A percentile compares a stretch with the other conserved stretches of the same genome.
These are phyloP conservation scores for Talaromyces sp. DNA, from an alignment of 2,329 filamentous ascomycete species.

Conservation along the genomic window DNA sequence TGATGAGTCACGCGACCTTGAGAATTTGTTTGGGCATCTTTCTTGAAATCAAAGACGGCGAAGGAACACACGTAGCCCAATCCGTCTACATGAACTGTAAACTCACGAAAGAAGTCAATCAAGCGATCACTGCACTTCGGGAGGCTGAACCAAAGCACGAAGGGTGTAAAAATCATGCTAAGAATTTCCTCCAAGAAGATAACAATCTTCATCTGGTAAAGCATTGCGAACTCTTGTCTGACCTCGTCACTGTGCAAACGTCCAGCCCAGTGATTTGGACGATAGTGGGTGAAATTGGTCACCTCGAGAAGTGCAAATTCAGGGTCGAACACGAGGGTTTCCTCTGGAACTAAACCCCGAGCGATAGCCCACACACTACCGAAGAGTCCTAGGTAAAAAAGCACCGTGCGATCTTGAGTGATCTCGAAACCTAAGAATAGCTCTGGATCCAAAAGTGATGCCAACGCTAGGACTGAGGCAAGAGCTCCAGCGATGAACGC, in stretches of 20 bases:
- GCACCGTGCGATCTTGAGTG: slow-evolving; percentile 75
- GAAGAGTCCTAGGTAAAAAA: slow-evolving; percentile 85
- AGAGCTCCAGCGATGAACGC: slow-evolving; percentile 84
- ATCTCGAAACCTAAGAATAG: slow-evolving; percentile 89
- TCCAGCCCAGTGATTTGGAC: slow-evolving; percentile 81
- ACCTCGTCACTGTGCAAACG: slow-evolving; percentile 92
- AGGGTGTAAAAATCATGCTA: slow-evolving; percentile 85
- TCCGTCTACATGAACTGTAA: slow-evolving; percentile 93
- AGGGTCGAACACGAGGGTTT: slow-evolving; percentile 84
- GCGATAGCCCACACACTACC: slow-evolving; percentile 78
- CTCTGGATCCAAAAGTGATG: slow-evolving; percentile 84
- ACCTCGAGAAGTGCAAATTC: slow-evolving; percentile 84
- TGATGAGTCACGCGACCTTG: background rate
- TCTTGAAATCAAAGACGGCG: slow-evolving; percentile 95
- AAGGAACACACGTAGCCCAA: slow-evolving; percentile 96
- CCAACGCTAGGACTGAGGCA: slow-evolving; percentile 75
- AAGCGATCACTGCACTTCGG: slow-evolving; percentile 87
- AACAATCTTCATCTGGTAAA: slow-evolving; percentile 88
- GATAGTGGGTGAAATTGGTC: slow-evolving; percentile 87
- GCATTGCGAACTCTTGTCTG: slow-evolving; percentile 77
- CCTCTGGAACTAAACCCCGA: slow-evolving; percentile 77
- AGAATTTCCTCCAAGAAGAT: slow-evolving; percentile 91
- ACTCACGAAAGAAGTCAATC: slow-evolving; percentile 96
- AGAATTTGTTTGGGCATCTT: slow-evolving; percentile 54
- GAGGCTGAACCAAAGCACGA: slow-evolving; percentile 80